A percentile compares a stretch with the other conserved stretches of the same genome.
phyloP scores from a whole-genome alignment of 495 filamentous ascomycete species.

The Talaromyces borbonicus region DNA sequence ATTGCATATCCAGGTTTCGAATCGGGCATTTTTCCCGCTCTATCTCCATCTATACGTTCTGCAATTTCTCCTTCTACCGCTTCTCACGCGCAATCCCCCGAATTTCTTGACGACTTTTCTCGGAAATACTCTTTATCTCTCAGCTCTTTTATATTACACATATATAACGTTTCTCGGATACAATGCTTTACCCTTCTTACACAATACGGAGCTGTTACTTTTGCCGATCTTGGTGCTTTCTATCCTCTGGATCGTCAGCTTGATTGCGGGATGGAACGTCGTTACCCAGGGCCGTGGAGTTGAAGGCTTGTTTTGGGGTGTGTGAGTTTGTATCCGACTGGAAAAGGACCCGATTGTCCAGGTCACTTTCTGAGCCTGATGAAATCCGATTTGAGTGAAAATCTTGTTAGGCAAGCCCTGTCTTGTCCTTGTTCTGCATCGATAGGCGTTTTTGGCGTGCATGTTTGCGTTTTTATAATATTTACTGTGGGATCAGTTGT shows the following conservation, averaged over 20 bases:
- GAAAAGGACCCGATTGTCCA: no score
- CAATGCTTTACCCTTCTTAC: constrained; percentile 63
- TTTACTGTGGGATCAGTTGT: no score
- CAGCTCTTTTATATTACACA: constrained; percentile 60
- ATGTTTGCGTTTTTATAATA: no score
- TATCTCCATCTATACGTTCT: constrained; percentile 65
- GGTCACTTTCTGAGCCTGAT: no score
- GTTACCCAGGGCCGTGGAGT: constrained; percentile 35
- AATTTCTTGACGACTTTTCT: constrained; percentile 53
- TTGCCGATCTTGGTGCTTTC: constrained; percentile 50
- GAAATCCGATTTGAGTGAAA: no score
- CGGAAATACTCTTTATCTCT: constrained; percentile 60
- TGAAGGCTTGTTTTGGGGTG: constrained; percentile 37
- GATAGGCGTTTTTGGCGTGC: no score
- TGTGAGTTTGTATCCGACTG: constrained; percentile 14
- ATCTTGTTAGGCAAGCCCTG: no score
- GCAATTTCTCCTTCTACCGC: constrained; percentile 61
- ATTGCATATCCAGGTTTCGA: constrained; percentile 43
- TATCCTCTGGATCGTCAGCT: constrained; percentile 52
- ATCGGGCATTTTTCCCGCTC: constrained; percentile 64
- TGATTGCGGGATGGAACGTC: constrained; percentile 41
- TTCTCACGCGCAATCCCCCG: constrained; percentile 35
- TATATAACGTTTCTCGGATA: constrained; percentile 69
- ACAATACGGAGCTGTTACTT: constrained; percentile 62
- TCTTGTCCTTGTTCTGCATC: no score